Conservation (phyloP, 495 filamentous ascomycete species). For the Chaetomium tenue region DNA sequence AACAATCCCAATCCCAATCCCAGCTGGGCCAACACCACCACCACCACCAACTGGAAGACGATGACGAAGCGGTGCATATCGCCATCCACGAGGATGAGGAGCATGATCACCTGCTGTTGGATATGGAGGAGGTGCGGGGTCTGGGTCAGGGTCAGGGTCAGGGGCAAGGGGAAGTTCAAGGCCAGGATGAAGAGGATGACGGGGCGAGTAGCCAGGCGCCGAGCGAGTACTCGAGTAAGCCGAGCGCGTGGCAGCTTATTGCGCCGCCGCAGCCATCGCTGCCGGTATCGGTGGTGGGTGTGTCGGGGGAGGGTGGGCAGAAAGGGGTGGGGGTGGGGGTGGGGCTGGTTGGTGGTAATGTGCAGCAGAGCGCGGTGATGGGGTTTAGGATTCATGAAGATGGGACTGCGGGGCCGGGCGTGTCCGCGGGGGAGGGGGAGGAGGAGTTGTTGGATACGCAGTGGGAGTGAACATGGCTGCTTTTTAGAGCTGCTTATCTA, state of each 20-base stretch:
- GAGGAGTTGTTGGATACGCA: constrained; percentile 18
- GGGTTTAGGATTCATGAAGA: constrained; percentile 37
- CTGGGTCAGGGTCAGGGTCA: too few relatives aligned
- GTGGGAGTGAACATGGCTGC: constrained; percentile 1
- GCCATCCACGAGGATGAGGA: constrained; percentile 28
- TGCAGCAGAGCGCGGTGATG: not conserved
- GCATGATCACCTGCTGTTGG: not conserved
- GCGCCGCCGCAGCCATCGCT: not conserved
- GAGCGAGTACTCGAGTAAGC: constrained; percentile 36
- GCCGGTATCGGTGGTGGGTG: not conserved
- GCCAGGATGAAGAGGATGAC: constrained; percentile 10
- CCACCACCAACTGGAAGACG: not conserved
- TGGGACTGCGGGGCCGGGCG: constrained; percentile 10
- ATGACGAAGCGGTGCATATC: not conserved
- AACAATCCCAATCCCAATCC: too few relatives aligned
- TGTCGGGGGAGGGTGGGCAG: not conserved
- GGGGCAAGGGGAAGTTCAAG: too few relatives aligned
- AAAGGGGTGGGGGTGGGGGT: constrained; percentile 2
- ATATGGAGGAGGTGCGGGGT: not conserved
- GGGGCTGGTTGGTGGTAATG: not conserved
- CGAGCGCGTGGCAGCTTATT: constrained; percentile 20
- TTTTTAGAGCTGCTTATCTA: not conserved
- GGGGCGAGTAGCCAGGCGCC: constrained; percentile 30
- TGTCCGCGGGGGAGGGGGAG: not conserved
- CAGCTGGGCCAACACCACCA: too few relatives aligned